Conservation (phyloP, 1,284 basidiomycete species). For the Thelephora terrestris region DNA sequence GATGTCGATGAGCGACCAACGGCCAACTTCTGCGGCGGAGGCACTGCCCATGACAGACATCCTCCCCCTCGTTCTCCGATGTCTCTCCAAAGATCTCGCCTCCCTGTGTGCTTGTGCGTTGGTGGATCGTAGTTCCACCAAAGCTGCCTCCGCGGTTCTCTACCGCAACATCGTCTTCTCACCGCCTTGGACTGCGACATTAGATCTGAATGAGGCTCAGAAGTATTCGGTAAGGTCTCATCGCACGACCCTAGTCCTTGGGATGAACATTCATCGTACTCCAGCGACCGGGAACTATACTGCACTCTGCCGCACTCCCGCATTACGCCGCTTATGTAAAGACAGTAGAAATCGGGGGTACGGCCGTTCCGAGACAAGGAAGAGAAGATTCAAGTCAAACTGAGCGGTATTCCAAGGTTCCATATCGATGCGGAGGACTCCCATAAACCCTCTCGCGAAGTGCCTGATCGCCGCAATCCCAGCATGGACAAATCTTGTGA, state of each 20-base stretch:
- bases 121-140: constrained; percentile 33
- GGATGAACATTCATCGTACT: background rate
- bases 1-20: no score
- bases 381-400: background rate
- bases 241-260: constrained; percentile 17
- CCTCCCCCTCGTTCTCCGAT: constrained; percentile 26
- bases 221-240: constrained; percentile 22
- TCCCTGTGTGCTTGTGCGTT: constrained; percentile 29
- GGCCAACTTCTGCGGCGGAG: background rate
- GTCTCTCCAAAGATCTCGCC: constrained; percentile 22
- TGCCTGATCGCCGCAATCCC: constrained; percentile 25
- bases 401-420: constrained; percentile 22
- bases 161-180: constrained; percentile 34
- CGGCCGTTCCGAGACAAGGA: background rate
- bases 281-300: constrained; percentile 12
- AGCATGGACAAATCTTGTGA: constrained; percentile 29
- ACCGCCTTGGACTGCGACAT: constrained; percentile 22
- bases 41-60: constrained; percentile 20
- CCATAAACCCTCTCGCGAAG: constrained; percentile 23
- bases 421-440: constrained; percentile 25
- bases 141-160: constrained; percentile 31
- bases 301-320: constrained; percentile 32
- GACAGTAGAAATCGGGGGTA: constrained; percentile 35
- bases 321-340: constrained; percentile 30
- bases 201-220: constrained; percentile 28